Base-by-base conservation (phyloP, 2,329 filamentous ascomycete genomes). In the Ascochyta rabiei region DNA sequence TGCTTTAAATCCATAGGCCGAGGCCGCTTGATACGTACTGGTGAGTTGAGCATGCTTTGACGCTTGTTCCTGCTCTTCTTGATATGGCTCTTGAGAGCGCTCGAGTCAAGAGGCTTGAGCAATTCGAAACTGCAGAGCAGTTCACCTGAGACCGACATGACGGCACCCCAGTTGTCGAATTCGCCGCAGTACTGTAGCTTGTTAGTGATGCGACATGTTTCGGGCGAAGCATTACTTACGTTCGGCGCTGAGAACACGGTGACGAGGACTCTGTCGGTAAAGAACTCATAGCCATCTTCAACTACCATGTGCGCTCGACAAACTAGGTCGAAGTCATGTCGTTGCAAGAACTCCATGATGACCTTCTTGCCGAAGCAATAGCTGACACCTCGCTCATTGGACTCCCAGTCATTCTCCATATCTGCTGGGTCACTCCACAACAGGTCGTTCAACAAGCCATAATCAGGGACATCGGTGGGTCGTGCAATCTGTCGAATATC, bases 311-410 rank as follows among this genome's bases (percentile, higher is more conserved):
- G 95, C 43, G 95, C 95, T 63, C 95, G 88, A 74, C 95, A 99
- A 47, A 99, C 93, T 45, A 99, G 81, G 75, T 99, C 95, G 73
- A 99, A 98, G 76, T 99, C 95, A 73, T 99, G 95, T 51, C 90
- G 86, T 56, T 92, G 89, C 61, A 99, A 79, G 74, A 99, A 99
- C 67, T 98, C 92, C 75, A 93, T 93, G 59, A 99, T 98, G 62
- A 99, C 93, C 71, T 96, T 95, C 77, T 98, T 98, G 42, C 93
- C 93, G 72, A 99, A 99, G 73, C 95, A 98, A 75, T 98, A 99
- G 73, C 93, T 97, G 43, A 99, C 95, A 46, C 95, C 95, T 71
- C 95, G 82, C 75, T 99, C 95, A 62, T 98, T 99, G 16, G 92
- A 91, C 73, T 98, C 93, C 95, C 95, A 99, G 67, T 98, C 95